Percentiles rank a stretch among this genome's conserved stretches.
Evolutionary conservation across 1,284 basidiomycete genomes (phyloP).

Genomic region (Ceratobasidium sp.): DNA sequence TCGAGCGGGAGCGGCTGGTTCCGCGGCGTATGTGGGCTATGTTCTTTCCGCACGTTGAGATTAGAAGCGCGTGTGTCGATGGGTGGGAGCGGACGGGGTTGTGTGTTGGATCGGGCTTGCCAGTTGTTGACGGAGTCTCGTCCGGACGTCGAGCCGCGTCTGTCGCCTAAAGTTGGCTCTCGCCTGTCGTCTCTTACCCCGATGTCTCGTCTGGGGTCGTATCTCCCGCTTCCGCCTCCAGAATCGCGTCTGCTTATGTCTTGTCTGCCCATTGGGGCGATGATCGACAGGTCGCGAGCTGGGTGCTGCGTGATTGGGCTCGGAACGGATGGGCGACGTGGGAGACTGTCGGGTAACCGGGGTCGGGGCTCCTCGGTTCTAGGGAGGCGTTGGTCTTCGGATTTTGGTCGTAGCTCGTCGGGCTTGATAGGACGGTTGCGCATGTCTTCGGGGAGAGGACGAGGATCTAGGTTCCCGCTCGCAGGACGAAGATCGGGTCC

Average conservation of each 20-base stretch:
- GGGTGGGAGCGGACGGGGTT: constrained; percentile 3
- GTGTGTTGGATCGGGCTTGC: constrained; percentile 8
- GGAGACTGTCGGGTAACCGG: constrained; percentile 1
- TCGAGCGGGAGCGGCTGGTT: constrained; percentile 7
- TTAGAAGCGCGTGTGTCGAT: not conserved
- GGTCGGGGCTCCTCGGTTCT: not conserved
- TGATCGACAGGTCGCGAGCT: constrained; percentile 4
- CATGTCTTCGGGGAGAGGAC: not conserved
- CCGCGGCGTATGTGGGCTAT: constrained; percentile 7
- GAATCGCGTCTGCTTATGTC: not conserved
- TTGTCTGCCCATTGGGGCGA: constrained; percentile 6
- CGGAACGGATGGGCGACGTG: constrained; percentile 3
- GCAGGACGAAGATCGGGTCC: not conserved
- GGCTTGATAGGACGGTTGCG: not conserved
- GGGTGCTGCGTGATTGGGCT: constrained; percentile 7
- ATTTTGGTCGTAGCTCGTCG: not conserved
- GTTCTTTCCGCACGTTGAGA: not conserved
- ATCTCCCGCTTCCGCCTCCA: not conserved
- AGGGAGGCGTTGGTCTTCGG: not conserved
- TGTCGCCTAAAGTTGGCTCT: not conserved
- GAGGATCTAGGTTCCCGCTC: not conserved
- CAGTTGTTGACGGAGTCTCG: not conserved
- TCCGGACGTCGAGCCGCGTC: constrained; percentile 12
- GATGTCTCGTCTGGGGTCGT: constrained; percentile 7
- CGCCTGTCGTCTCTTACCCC: constrained; percentile 7